phyloP scores from a whole-genome alignment of 192 early-diverging fungal genomes.

The Haplosporangium gracile region DNA sequence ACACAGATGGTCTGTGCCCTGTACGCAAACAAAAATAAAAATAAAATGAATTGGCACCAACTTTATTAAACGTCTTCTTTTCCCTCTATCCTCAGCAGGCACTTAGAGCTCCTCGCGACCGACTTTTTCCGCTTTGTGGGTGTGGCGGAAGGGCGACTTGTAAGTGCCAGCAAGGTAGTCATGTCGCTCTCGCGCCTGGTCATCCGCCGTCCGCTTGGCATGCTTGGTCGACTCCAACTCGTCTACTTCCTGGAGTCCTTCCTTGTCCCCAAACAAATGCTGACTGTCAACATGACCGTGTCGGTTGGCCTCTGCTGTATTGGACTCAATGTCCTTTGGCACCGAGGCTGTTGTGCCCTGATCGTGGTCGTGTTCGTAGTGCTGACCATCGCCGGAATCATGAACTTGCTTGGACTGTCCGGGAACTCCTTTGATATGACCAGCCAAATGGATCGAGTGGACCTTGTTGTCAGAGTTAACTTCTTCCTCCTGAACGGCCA shows the following conservation, averaged over 20 bases:
- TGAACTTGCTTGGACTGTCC: not conserved
- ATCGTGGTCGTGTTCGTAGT: not conserved
- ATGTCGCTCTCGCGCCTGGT: conserved; percentile 20
- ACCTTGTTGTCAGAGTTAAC: not conserved
- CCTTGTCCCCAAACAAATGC: not conserved
- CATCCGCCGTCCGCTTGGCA: conserved; percentile 24
- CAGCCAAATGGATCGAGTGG: not conserved
- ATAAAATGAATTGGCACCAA: too few species aligned
- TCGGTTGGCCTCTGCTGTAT: not conserved
- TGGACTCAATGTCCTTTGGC: not conserved
- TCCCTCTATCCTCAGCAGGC: too few species aligned
- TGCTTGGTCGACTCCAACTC: conserved; percentile 9
- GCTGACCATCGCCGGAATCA: not conserved
- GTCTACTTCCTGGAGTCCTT: not conserved
- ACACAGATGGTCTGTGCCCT: too few species aligned
- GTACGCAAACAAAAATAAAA: too few species aligned
- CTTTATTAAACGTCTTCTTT: too few species aligned
- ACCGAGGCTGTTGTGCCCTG: not conserved
- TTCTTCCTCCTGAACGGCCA: not conserved
- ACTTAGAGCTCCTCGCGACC: conserved; percentile 37
- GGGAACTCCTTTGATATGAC: conserved; percentile 27
- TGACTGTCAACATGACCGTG: not conserved
- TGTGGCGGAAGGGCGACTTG: conserved; percentile 51
- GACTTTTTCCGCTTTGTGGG: conserved; percentile 37
- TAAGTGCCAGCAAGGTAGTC: conserved; percentile 39